Evolutionary conservation across 305 asterid species (phyloP), one percentile per base, ranked within the genome.

Genomic region (Fraxinus sp.): DNA sequence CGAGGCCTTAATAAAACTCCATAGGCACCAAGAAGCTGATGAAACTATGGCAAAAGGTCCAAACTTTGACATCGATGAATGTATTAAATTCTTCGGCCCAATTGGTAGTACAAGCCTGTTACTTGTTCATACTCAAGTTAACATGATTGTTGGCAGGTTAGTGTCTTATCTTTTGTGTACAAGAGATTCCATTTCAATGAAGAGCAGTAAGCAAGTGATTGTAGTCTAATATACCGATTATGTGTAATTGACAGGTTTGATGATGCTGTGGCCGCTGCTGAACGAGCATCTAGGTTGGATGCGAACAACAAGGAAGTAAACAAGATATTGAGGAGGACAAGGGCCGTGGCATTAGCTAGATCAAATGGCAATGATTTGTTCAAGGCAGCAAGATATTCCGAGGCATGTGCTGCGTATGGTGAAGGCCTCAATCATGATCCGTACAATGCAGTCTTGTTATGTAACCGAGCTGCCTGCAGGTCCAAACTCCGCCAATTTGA

Each of bases 401-500:
- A 95, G 85, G 98, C 98, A 0, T 80, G 90, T 78, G 59, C 83
- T 83, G 99, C 96, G 0, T 95, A 95, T 72, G 94, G 94, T 0
- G 97, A 92, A 84, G 99, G 99, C 81, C 91, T 95, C 5, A 85
- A 86, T 68, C 88, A 89, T 26, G 97, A 94, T 57, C 91, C 97
- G 0, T 74, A 83, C 66, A 95, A 95, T 64, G 87, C 99, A 0
- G 90, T 94, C 3, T 78, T 95, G 87, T 68, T 95, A 83, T 91
- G 97, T 81, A 95, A 94, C 80, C 85, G 98, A 85, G 98, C 97
- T 0, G 98, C 98, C 16, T 95, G 97, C 82, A 84, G 90, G 20
- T 81, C 93, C 7, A 95, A 95, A 83, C 92, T 95, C 6, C 90
- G 94, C 18, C 94, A 91, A 26, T 89, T 84, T 80, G 92, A 92